Evolutionary conservation across 495 filamentous ascomycete genomes (phyloP).

Genomic region (Trichocladium uniseriatum): DNA sequence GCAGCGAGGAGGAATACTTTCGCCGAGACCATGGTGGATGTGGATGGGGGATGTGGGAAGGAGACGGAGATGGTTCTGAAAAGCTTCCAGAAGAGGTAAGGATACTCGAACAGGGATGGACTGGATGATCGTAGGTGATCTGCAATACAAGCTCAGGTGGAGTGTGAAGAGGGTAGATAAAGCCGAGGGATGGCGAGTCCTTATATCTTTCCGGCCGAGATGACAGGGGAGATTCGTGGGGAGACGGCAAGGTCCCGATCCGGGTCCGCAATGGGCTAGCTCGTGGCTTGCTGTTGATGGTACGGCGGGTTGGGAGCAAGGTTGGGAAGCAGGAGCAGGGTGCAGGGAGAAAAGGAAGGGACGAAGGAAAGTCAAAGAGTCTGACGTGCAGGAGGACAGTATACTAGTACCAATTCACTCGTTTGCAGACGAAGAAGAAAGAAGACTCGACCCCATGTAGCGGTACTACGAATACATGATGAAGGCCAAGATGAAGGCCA

Average conservation of each 20-base stretch:
- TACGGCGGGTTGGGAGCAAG: slow-evolving; percentile 1
- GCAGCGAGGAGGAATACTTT: slow-evolving; percentile 18
- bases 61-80: slow-evolving; percentile 12
- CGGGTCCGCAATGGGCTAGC: not conserved
- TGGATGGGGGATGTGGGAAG: not conserved
- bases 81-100: too few species aligned
- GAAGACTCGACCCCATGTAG: too few species aligned
- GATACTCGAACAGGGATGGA: not conserved
- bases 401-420: not conserved
- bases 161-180: slow-evolving; percentile 5
- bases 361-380: slow-evolving; percentile 11
- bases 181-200: slow-evolving; percentile 3
- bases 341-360: slow-evolving; percentile 3
- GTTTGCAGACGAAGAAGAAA: too few species aligned
- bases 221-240: not conserved
- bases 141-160: not conserved
- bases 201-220: slow-evolving; percentile 9
- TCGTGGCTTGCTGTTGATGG: not conserved
- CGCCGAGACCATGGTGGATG: slow-evolving; percentile 24
- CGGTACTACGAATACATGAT: too few species aligned
- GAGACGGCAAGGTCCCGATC: slow-evolving; percentile 1
- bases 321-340: slow-evolving; percentile 10
- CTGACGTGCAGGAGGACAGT: not conserved
- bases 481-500: too few species aligned
- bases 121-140: not conserved